Evolutionary conservation across 176 grass and related monocot genomes (phyloP), one percentile per base, ranked within the genome.

Genomic region (Eragrostis nindensis): DNA sequence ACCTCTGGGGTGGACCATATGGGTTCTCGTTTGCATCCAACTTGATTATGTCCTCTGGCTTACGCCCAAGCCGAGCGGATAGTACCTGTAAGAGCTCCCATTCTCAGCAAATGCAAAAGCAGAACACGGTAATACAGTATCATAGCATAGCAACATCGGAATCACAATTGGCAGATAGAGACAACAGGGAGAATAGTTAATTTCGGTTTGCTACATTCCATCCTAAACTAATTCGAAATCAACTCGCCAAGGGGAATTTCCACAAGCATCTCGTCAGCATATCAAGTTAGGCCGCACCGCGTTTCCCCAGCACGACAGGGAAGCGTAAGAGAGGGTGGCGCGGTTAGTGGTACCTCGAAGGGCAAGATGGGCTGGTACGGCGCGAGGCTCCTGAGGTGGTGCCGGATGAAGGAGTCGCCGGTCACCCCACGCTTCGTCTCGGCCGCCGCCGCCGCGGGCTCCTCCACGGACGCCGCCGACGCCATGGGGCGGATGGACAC

Each of bases 11-110:
- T 86, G 97, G 97, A 65, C 97, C 97, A 62, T 96, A 96, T 30
- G 97, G 97, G 76, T 99, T 99, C 63, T 99, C 97, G 71, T 99
- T 96, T 29, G 97, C 97, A 77, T 99, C 97, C 8, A 99, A 59
- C 76, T 99, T 99, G 65, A 99, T 82, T 79, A 99, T 99, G 48
- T 99, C 93, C 77, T 99, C 97, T 7, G 97, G 97, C 69, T 80
- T 96, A 82, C 90, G 90, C 41, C 97, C 97, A 73, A 99, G 85
- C 67, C 82, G 82, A 56, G 89, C 74, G 32, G 97, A 99, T 67
- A 99, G 43, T 54, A 99, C 90, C 96, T 99, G 72, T 41, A 82
- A 86, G 50, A 89, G 60, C 48, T 54, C 21, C 10, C 49, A 66
- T 49, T 68, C 76, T 87, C 22, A 65, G 64, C 15, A 5, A n/a